phyloP scores from a whole-genome alignment of 495 filamentous ascomycete genomes.

The Polyplosphaeria fusca region DNA sequence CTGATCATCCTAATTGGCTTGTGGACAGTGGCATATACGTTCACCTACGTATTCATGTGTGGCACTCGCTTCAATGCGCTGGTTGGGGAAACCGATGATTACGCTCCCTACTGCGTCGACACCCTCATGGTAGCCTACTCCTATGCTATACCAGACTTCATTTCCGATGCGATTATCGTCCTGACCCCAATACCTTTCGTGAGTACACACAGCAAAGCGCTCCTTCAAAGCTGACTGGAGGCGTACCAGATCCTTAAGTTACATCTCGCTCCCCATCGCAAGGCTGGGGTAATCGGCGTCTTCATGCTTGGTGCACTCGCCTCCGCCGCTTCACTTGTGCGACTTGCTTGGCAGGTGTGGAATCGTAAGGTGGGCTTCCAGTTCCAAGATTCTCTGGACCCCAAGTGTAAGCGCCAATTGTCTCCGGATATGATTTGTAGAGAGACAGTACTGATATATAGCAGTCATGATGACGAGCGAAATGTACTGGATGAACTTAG shows the following conservation, averaged over 20 bases:
- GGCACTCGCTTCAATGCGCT: not conserved
- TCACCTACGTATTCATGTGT: slow-evolving; percentile 10
- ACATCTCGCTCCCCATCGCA: not conserved
- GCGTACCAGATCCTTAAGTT: not conserved
- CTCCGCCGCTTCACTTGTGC: slow-evolving; percentile 1
- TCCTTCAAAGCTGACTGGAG: not conserved
- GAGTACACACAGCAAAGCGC: not conserved
- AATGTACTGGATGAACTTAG: slow-evolving; percentile 2
- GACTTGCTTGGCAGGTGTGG: slow-evolving; percentile 1
- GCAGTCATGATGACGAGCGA: slow-evolving; percentile 1
- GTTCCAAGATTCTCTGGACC: not conserved
- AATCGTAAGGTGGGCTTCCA: not conserved
- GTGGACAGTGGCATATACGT: not conserved
- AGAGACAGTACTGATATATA: not conserved
- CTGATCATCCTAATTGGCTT: slow-evolving; percentile 2
- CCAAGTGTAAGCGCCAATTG: not conserved
- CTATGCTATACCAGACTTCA: slow-evolving; percentile 4
- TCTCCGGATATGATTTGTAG: not conserved
- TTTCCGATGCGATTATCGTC: slow-evolving; percentile 1
- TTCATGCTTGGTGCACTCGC: slow-evolving; percentile 7
- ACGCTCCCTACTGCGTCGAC: not conserved
- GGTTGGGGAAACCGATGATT: not conserved
- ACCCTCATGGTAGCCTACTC: not conserved
- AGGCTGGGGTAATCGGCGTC: not conserved
- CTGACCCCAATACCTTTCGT: slow-evolving; percentile 9